Conservation (phyloP, 768 basidiomycete species). For the Tylopilus plumbeoviolaceoides region DNA sequence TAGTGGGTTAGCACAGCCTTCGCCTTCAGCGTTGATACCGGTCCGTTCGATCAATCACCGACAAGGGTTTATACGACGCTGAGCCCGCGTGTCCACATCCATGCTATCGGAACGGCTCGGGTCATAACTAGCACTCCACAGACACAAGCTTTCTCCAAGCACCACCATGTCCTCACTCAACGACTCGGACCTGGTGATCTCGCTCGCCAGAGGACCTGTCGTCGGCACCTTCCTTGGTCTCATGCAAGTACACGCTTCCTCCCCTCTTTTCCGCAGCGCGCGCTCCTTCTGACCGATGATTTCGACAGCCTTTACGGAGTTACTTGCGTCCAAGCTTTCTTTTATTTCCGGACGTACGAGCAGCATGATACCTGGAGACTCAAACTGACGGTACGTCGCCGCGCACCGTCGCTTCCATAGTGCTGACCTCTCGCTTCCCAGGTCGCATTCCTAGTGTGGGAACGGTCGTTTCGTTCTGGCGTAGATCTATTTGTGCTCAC, state of each 20-base stretch:
- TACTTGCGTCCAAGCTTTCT: constrained; percentile 27
- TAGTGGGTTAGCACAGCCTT: too few species aligned
- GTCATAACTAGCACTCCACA: background rate
- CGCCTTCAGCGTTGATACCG: background rate
- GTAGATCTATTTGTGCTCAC: background rate
- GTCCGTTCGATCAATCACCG: too few species aligned
- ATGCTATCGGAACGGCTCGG: background rate
- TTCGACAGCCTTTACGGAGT: constrained; percentile 24
- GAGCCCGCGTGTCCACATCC: background rate
- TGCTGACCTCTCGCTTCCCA: constrained; percentile 3
- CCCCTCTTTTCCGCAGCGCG: background rate
- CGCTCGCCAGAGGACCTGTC: constrained; percentile 25
- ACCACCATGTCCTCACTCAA: constrained; percentile 7
- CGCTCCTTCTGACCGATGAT: background rate
- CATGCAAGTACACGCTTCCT: constrained; percentile 8
- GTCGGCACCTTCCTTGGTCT: constrained; percentile 25
- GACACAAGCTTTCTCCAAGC: background rate
- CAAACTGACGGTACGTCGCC: constrained; percentile 20
- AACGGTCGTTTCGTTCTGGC: background rate
- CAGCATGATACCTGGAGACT: constrained; percentile 12
- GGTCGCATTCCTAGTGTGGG: constrained; percentile 23
- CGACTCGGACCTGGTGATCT: constrained; percentile 1
- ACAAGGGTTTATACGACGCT: too few species aligned
- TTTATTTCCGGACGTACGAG: constrained; percentile 25
- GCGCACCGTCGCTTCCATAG: too few species aligned